Evolutionary conservation across 306 rosid species (phyloP).

Genomic region (Inga leiocalycina): DNA sequence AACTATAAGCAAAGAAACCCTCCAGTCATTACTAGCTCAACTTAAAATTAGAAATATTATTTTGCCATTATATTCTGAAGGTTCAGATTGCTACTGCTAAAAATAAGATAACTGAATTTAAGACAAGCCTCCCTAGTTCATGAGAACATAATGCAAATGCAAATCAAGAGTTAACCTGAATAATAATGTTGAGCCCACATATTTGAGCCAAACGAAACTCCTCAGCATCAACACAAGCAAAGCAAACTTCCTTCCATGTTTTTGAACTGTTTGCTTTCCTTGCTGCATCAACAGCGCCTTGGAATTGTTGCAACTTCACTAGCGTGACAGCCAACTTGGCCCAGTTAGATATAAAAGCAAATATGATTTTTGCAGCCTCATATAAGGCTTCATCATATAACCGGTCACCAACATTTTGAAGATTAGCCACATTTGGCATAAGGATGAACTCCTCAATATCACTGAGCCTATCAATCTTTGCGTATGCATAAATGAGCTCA

Average conservation of each 20-base stretch:
- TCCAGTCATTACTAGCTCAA: constrained; percentile 20
- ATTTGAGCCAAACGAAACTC: constrained; percentile 99
- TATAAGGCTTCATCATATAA: constrained; percentile 91
- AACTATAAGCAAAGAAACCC: constrained; percentile 25
- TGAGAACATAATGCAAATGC: constrained; percentile 1
- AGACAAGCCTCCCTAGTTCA: constrained; percentile 20
- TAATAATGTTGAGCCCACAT: constrained; percentile 96
- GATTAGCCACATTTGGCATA: constrained; percentile 98
- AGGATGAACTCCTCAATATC: constrained; percentile 97
- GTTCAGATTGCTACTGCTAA: constrained; percentile 12
- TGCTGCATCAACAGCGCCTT: constrained; percentile 99
- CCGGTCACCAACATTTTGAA: constrained; percentile 93
- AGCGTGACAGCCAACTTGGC: constrained; percentile 95
- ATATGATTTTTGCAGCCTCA: constrained; percentile 97
- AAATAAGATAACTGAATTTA: constrained; percentile 1
- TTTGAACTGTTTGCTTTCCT: constrained; percentile 98
- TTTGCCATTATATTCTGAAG: constrained; percentile 20
- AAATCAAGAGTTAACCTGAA: constrained; percentile 68
- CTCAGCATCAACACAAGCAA: constrained; percentile 99
- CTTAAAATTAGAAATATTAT: constrained; percentile 9
- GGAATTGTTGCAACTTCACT: constrained; percentile 89
- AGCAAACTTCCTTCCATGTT: constrained; percentile 99
- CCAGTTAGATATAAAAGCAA: constrained; percentile 97
- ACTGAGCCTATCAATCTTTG: constrained; percentile 91
- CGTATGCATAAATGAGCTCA: constrained; percentile 97